phyloP scores from a whole-genome alignment of 2,329 filamentous ascomycete species.

The Didymella keratinophila region DNA sequence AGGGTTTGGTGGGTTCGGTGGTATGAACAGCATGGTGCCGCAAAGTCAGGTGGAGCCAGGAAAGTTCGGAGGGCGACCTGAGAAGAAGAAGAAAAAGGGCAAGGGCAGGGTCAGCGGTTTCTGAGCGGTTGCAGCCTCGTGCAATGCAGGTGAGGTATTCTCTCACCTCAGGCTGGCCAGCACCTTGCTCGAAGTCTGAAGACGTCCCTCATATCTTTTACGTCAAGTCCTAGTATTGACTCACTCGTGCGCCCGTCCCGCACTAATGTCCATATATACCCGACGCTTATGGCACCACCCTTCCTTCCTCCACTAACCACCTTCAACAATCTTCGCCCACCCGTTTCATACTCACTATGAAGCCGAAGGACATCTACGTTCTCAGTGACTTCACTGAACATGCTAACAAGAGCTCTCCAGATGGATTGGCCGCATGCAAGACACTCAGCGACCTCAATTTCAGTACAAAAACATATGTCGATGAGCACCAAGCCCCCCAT shows the following conservation, averaged over 20 bases:
- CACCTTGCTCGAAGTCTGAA: background rate
- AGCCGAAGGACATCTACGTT: background rate
- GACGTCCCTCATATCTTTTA: too few species aligned
- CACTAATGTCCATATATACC: background rate
- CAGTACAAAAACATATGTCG: background rate
- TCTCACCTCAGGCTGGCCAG: background rate
- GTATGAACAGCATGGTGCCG: constrained; percentile 15
- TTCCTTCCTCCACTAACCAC: background rate
- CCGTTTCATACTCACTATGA: background rate
- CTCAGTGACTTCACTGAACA: background rate
- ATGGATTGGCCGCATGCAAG: background rate
- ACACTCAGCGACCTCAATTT: background rate
- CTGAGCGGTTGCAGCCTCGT: background rate
- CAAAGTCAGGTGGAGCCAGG: constrained; percentile 49
- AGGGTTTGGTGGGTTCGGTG: constrained; percentile 20
- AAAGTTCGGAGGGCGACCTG: constrained; percentile 44
- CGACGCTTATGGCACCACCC: background rate
- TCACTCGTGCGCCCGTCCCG: background rate
- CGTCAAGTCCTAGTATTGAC: too few species aligned
- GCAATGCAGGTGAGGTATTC: background rate
- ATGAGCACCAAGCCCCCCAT: background rate
- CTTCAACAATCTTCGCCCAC: background rate
- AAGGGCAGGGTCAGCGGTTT: constrained; percentile 49
- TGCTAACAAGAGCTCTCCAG: background rate
- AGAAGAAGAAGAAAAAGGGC: constrained; percentile 46